Base-by-base conservation (phyloP, 2,329 filamentous ascomycete species). In the Cladosporium sp. region DNA sequence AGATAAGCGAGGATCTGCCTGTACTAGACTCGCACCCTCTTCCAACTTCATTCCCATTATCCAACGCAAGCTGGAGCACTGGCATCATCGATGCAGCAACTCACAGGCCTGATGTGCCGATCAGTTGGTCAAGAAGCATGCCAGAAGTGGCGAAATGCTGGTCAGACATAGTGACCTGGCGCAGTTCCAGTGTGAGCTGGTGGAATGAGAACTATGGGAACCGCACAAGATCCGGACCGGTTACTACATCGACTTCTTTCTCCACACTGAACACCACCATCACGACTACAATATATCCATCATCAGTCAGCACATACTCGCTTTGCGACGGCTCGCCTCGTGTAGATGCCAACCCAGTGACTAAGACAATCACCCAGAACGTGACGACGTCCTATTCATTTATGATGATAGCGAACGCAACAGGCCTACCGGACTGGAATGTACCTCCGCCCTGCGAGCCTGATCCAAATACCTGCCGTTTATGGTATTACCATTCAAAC, bases 251-350 rank as follows among this genome's bases (percentile, higher is more conserved):
- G 9, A 42, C 39, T 8, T 32, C 38, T 27, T 35, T 16, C 18
- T 20, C 15, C 15, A 18, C 30, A 32, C 35, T 27, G 16, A 33
- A 20, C 46, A 46, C 42, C n/a, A 19, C 48, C 1, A 43, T 18
- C 18, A 43, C 36, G 19, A 36, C 27, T 3, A 58, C 56, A 1
- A 46, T 43, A 19, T 59, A 58, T 19, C 57, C 42, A 19, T 4
- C 51, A 2, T 20, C 33, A 19, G 41, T 49, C 9, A 58, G 51
- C 35, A 50, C 53, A 1, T 62, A 61, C 19, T 58, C 49, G 13
- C 47, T 61, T 0, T 61, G 59, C 41, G 59, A 62, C 50, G 58
- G 59, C 18, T 54, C 50, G 9, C 40, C 59, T 2, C 53, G 60
- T 7, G 57, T 55, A 3, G 49, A 61, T 25, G 20, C 47, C n/a